Evolutionary conservation across 441 rosid species (phyloP).

Genomic region (Adansonia grandidieri): DNA sequence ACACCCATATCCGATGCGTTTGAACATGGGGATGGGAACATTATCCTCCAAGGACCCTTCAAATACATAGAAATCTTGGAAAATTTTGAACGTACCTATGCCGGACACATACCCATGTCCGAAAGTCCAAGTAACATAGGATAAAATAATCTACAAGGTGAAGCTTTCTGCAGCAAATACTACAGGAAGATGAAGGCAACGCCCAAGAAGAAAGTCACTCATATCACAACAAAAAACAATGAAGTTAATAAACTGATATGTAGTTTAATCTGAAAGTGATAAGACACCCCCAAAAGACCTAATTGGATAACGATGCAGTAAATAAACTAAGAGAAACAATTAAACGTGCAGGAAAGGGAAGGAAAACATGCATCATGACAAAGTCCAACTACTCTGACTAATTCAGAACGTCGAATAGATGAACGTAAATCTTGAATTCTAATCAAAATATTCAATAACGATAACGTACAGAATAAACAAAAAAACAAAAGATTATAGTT

Average conservation of each 20-base stretch:
- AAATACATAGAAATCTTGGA: no score
- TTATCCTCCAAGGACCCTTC: no score
- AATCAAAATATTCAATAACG: neutral
- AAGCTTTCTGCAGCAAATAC: neutral
- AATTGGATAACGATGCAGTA: slow-evolving; percentile 3
- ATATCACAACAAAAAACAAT: neutral
- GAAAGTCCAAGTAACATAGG: no score
- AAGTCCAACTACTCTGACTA: neutral
- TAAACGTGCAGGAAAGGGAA: neutral
- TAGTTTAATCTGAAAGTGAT: slow-evolving; percentile 5
- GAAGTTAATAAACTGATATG: neutral
- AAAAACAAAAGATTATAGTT: neutral
- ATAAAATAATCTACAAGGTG: neutral
- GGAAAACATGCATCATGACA: slow-evolving; percentile 3
- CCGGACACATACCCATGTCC: no score
- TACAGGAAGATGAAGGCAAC: neutral
- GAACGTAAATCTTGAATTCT: neutral
- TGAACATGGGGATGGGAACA: no score
- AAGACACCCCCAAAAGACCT: neutral
- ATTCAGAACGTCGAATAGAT: neutral
- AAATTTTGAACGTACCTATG: no score
- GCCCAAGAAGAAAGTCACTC: neutral
- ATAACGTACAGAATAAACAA: slow-evolving; percentile 8
- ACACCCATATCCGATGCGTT: no score
- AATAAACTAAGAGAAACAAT: neutral